Evolutionary conservation across 129 eudicot genomes (phyloP), one percentile per base, ranked within the genome.

Genomic region (Artemisia tridentata): DNA sequence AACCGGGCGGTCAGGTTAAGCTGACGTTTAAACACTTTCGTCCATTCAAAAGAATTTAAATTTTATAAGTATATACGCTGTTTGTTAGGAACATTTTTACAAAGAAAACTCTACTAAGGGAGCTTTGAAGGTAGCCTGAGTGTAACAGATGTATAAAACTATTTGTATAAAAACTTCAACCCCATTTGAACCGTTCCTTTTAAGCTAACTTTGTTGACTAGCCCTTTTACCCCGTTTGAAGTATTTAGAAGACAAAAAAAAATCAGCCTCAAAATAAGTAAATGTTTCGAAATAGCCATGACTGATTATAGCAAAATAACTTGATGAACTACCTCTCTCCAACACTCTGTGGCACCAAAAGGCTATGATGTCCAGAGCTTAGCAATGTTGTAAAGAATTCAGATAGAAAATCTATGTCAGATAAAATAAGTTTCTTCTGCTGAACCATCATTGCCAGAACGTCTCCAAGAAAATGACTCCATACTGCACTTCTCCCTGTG

Each of bases 361-460:
- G 81, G 80, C 86, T 83, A 63, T 78, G 75, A 56, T 68, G 53
- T 19, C 90, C 49, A 46, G 84, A 75, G 71, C 92, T 65, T 58
- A 92, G 84, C 82, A 87, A 71, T 47, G 96, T 80, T 50, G 85
- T 75, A 58, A 87, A 85, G 18, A 89, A 72, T 4, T 92, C 90
- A 29, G 86, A 47, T 23, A 89, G 90, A 63, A 89, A 64, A 75
- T 83, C 79, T 45, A 15, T 66, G 76, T 93, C 98, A 1, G 98
- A 89, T 27, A 84, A 53, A 59, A 89, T 87, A 60, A 93, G 76
- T 80, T 80, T 84, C 87, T 87, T 87, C 58, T 85, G 98, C 66
- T 85, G 90, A 85, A 87, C 82, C 72, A 89, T 64, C 80, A 82
- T 69, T 53, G 77, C 79, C 80, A 89, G 76, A 68, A 93, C 78